Percentiles rank a stretch among this genome's conserved stretches.
Evolutionary conservation across 495 filamentous ascomycete species (phyloP).

Genomic region (Astrothelium subdiscretum): DNA sequence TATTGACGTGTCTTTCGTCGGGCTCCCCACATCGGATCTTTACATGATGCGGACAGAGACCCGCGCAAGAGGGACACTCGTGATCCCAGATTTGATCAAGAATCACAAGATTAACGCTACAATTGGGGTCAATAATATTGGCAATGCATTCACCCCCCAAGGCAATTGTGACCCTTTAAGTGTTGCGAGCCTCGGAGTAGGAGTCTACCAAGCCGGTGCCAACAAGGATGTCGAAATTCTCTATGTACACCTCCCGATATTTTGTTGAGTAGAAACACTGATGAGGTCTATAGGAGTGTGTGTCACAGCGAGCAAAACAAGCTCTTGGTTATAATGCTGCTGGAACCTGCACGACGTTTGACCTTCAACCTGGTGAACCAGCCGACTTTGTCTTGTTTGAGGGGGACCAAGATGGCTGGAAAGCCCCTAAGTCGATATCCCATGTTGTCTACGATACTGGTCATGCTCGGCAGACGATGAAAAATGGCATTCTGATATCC

Average conservation of each 20-base stretch:
- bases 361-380: constrained; percentile 15
- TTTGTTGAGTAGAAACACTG: not conserved
- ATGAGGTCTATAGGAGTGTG: constrained; percentile 30
- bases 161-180: constrained; percentile 59
- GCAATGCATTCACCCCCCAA: constrained; percentile 67
- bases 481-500: not conserved
- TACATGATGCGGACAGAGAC: constrained; percentile 51
- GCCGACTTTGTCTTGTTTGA: constrained; percentile 25
- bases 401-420: constrained; percentile 13
- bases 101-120: constrained; percentile 47
- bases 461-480: not conserved
- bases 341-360: constrained; percentile 5
- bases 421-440: constrained; percentile 15
- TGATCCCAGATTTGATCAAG: constrained; percentile 50
- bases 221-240: constrained; percentile 45
- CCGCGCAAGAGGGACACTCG: constrained; percentile 43
- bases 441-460: constrained; percentile 18
- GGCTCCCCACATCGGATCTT: constrained; percentile 60
- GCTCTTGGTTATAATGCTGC: constrained; percentile 29
- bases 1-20: constrained; percentile 57
- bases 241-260: constrained; percentile 33
- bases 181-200: constrained; percentile 52
- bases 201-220: constrained; percentile 57
- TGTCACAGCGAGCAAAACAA: constrained; percentile 44
- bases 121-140: constrained; percentile 65